A percentile compares a stretch with the other conserved stretches of the same genome.
Conservation (phyloP, 2,329 filamentous ascomycete species). For the Fusarium drepaniforme region DNA sequence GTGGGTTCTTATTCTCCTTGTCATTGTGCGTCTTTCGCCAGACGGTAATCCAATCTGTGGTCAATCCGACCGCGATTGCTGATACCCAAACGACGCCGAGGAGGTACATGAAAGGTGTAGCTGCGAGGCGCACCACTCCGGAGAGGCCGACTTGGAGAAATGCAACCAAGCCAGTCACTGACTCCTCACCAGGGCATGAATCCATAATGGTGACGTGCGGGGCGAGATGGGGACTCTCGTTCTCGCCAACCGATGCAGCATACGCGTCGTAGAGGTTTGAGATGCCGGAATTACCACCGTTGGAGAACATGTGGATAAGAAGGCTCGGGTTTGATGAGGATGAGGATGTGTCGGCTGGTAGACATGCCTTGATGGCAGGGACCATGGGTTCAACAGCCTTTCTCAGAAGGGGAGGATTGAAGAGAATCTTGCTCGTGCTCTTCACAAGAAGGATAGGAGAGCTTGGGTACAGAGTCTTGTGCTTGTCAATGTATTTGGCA, state of each 20-base stretch:
- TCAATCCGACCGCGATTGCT: neutral
- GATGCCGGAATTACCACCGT: conserved; percentile 15
- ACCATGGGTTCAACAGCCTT: neutral
- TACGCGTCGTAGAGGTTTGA: conserved; percentile 14
- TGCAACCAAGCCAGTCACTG: neutral
- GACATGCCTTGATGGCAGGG: neutral
- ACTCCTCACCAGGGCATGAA: conserved; percentile 12
- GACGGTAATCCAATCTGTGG: conserved; percentile 2
- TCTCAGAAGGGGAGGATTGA: neutral
- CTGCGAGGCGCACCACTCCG: neutral
- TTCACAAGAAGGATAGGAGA: conserved; percentile 9
- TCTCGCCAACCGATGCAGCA: neutral
- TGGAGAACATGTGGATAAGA: conserved; percentile 19
- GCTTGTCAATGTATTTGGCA: conserved; percentile 29
- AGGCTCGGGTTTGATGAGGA: neutral
- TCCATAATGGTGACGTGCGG: conserved; percentile 17
- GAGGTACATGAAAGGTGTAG: conserved; percentile 3
- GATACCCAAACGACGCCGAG: neutral
- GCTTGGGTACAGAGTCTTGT: conserved; percentile 2
- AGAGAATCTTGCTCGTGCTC: conserved; percentile 12
- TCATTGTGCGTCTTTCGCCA: conserved; percentile 21
- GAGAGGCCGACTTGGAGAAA: conserved; percentile 14
- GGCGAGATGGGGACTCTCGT: conserved; percentile 1
- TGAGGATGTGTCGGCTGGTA: neutral
- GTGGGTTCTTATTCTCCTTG: conserved; percentile 2